Base-by-base conservation (phyloP, 2,329 filamentous ascomycete species). In the Paramyrothecium sp. region DNA sequence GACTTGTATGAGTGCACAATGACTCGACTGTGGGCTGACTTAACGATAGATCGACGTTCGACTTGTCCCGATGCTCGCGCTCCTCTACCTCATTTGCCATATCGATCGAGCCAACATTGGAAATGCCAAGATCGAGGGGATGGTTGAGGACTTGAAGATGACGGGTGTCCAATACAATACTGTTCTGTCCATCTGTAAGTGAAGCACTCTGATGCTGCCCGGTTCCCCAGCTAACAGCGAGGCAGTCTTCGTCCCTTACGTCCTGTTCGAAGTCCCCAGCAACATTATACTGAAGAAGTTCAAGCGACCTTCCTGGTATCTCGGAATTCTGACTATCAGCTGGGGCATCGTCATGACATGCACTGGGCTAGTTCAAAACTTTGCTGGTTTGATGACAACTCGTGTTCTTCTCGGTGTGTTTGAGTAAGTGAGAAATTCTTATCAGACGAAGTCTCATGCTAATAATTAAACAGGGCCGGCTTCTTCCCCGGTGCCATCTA, bases 261-360 rank as follows among this genome's bases (percentile, higher is more conserved):
- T 86, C 0, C 71, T 88, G 17, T 84, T 87, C 60, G 86, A 89
- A 65, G 77, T 82, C 0, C 67, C 87, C 26, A 88, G 85, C 48
- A 90, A 90, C 64, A 72, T 89, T 26, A 69, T 90, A 13, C 79
- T 90, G 50, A 89, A 89, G 66, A 79, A 78, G 7, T 75, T 88
- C 61, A 66, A 58, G 21, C 78, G 83, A 1, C 88, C 88, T 0
- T 86, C 82, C 23, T 70, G 87, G 41, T 91, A 89, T 64, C 77
- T 89, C 47, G 85, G 87, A 0, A 71, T 78, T 2, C 88, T 90
- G 59, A 89, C 90, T 78, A 69, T 85, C 3, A 68, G 80, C 11
- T 80, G 67, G 68, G 67, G 65, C 16, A 51, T 68, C n/a, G 61
- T 65, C 51, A 65, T 69, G 66, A 67, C 65, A 2, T 54, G 63